Percentiles rank a stretch among this genome's conserved stretches.
Conservation (phyloP, 2,329 filamentous ascomycete species). For the Scytalidium lignicola region DNA sequence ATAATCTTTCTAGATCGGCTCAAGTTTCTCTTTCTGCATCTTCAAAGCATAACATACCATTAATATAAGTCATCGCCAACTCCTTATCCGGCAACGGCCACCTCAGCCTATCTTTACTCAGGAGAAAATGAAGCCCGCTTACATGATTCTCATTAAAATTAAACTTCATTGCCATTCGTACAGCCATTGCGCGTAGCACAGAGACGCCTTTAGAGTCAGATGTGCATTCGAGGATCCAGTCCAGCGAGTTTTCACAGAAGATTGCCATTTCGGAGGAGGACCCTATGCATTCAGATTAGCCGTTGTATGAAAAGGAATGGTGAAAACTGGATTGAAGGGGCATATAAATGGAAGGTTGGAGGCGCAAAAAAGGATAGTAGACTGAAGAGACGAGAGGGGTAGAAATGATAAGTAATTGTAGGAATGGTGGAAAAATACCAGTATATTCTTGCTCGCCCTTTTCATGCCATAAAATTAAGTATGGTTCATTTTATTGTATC, state of each 20-base stretch:
- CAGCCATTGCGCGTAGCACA: not conserved
- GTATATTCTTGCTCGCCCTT: too few species aligned
- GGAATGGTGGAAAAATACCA: too few species aligned
- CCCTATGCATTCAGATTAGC: not conserved
- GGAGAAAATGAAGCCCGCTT: not conserved
- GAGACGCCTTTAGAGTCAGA: not conserved
- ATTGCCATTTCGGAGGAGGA: slow-evolving; percentile 1
- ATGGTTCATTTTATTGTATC: not conserved
- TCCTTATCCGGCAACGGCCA: not conserved
- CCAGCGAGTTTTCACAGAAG: not conserved
- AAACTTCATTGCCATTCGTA: not conserved
- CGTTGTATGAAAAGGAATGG: not conserved
- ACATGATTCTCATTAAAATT: not conserved
- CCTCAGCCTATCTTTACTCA: not conserved
- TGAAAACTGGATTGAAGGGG: not conserved
- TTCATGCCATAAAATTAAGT: not conserved
- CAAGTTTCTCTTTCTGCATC: too few species aligned
- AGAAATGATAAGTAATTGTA: too few species aligned
- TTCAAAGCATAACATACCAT: too few species aligned
- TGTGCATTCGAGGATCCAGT: not conserved
- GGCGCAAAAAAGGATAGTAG: too few species aligned
- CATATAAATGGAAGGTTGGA: not conserved
- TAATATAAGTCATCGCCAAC: not conserved
- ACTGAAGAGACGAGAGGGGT: too few species aligned
- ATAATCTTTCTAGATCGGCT: too few species aligned